Conservation (phyloP, 1,139 yeast species). For the Protomyces lactucae-debilis region DNA sequence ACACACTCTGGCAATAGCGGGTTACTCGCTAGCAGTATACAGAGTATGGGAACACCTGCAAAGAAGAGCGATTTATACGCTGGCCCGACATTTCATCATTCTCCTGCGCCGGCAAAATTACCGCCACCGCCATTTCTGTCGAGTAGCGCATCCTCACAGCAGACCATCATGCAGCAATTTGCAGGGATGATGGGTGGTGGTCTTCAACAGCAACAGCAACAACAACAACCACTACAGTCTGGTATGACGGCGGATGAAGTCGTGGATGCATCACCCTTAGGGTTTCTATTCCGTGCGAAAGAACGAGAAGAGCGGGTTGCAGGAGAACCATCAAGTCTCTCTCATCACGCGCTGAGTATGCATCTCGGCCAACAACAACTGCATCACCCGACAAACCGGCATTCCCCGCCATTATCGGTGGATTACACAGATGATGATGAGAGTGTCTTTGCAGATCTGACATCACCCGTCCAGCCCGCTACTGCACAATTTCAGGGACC, state of each 20-base stretch:
- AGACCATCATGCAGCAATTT: not conserved
- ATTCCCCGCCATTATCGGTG: not conserved
- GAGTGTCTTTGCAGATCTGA: not conserved
- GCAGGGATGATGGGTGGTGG: not conserved
- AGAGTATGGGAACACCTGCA: not conserved
- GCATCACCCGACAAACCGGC: not conserved
- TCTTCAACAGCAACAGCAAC: too few relatives aligned
- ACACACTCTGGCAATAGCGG: not conserved
- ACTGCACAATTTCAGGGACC: not conserved
- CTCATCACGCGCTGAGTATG: not conserved
- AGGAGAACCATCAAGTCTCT: not conserved
- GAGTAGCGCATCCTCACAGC: not conserved
- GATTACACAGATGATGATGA: constrained; percentile 5
- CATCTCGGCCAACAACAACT: not conserved
- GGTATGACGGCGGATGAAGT: not conserved
- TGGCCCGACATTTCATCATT: constrained; percentile 22
- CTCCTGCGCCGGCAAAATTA: constrained; percentile 20
- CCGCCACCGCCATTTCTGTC: constrained; percentile 23
- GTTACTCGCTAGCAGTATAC: constrained; percentile 1
- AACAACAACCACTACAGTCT: too few relatives aligned
- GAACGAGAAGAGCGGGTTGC: constrained; percentile 2
- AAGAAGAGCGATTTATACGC: constrained; percentile 4
- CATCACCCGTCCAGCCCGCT: not conserved
- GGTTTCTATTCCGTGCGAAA: constrained; percentile 10
- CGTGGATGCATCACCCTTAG: constrained; percentile 7